Percentiles rank a stretch among this genome's conserved stretches.
These are phyloP conservation scores for Rosa multiflora DNA, from an alignment of 306 rosid species.

Conservation along the genomic window DNA sequence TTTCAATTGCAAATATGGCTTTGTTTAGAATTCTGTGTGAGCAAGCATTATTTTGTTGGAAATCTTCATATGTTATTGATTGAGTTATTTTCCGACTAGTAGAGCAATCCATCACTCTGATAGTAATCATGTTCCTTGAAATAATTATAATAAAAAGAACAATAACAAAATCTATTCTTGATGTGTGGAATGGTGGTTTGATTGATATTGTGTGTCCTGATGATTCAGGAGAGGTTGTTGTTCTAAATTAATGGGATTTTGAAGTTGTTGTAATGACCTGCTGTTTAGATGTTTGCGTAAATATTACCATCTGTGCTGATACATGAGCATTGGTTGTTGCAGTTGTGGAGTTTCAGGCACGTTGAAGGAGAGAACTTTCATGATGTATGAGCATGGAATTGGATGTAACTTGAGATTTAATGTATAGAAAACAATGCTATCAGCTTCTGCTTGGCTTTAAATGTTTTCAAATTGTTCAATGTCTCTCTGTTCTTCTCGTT, in stretches of 20 bases:
- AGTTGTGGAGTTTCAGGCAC: slow-evolving; percentile 21
- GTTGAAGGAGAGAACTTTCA: background rate
- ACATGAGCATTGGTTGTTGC: background rate
- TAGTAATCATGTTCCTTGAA: background rate
- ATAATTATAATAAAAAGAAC: background rate
- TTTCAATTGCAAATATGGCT: background rate
- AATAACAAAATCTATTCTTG: background rate
- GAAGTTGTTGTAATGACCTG: background rate
- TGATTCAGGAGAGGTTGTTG: background rate
- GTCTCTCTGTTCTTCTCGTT: background rate
- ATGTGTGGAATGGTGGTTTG: background rate
- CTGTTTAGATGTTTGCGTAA: background rate
- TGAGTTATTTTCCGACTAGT: background rate
- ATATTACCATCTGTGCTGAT: background rate
- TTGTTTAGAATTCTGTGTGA: background rate
- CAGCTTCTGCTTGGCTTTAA: background rate
- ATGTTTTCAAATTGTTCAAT: background rate
- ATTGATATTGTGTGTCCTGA: background rate
- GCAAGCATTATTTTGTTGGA: background rate
- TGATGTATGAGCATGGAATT: background rate
- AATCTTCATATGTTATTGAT: background rate
- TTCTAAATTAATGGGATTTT: background rate
- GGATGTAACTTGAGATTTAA: background rate
- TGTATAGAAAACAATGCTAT: too few relatives aligned
- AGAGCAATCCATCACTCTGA: background rate